These are phyloP conservation scores for Fraxinus cuspidata DNA, from an alignment of 257 asterid species.

Conservation along the genomic window DNA sequence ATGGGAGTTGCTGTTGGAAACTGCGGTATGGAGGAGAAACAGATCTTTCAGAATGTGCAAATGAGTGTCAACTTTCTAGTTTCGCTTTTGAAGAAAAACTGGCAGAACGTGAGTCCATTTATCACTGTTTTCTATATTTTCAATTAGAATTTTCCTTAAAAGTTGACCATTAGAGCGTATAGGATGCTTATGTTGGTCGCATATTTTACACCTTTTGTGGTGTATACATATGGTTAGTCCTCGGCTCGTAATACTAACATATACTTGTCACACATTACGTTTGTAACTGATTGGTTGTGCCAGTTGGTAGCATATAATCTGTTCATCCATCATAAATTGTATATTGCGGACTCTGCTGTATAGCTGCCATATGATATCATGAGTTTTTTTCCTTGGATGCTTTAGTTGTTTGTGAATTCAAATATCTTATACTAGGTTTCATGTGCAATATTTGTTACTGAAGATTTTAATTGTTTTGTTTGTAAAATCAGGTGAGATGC, in stretches of 20 bases:
- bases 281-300: too few species aligned
- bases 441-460: background rate
- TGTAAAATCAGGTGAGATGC: slow-evolving; percentile 48
- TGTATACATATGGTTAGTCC: too few species aligned
- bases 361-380: background rate
- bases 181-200: background rate
- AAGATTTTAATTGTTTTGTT: background rate
- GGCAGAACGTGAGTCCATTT: slow-evolving; percentile 49
- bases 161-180: too few species aligned
- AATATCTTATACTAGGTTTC: background rate
- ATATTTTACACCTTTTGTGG: too few species aligned
- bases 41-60: slow-evolving; percentile 52
- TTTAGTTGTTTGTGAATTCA: too few species aligned
- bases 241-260: too few species aligned
- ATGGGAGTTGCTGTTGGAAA: slow-evolving; percentile 67
- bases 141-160: background rate
- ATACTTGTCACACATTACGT: too few species aligned
- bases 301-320: too few species aligned
- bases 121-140: background rate
- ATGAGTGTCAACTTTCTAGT: slow-evolving; percentile 55
- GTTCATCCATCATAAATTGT: background rate
- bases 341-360: background rate
- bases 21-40: slow-evolving; percentile 54
- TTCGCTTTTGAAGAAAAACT: slow-evolving; percentile 53
- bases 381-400: too few species aligned